Evolutionary conservation across 768 basidiomycete genomes (phyloP).

Genomic region (Podaxis sp.): DNA sequence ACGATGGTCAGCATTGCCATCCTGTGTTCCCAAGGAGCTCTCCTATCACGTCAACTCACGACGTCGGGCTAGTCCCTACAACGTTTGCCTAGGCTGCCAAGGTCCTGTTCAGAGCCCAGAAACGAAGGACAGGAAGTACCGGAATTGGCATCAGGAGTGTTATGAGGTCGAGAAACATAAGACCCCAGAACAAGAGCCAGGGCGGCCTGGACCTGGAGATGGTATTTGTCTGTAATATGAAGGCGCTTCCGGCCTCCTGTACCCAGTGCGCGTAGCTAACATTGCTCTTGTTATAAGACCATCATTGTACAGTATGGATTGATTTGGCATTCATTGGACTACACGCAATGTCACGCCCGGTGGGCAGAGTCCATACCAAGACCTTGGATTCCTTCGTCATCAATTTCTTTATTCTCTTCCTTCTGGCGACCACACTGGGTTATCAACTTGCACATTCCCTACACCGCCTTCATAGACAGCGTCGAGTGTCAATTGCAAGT

Average conservation of each 20-base stretch:
- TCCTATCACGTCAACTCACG: not conserved
- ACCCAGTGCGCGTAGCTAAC: too few species aligned
- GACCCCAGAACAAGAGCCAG: not conserved
- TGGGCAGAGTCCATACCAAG: too few species aligned
- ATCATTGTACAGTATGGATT: not conserved
- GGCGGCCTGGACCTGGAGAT: not conserved
- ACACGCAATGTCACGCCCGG: too few species aligned
- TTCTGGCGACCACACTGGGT: conserved; percentile 52
- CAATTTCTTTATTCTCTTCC: conserved; percentile 16
- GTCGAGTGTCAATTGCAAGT: conserved; percentile 54
- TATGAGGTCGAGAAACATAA: not conserved
- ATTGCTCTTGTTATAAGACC: not conserved
- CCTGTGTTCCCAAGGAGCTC: not conserved
- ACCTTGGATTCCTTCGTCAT: not conserved
- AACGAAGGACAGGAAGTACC: not conserved
- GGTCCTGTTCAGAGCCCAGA: not conserved
- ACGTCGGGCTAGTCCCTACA: not conserved
- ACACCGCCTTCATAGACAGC: conserved; percentile 64
- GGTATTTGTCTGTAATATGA: not conserved
- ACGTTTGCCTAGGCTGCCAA: conserved; percentile 6
- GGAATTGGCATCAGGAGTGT: conserved; percentile 7
- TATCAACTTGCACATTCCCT: conserved; percentile 51
- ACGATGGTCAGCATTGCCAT: not conserved
- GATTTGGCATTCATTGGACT: not conserved
- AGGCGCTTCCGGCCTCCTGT: not conserved